A percentile compares a stretch with the other conserved stretches of the same genome.
phyloP scores from a whole-genome alignment of 306 rosid genomes.

The Arachis stenosperma region DNA sequence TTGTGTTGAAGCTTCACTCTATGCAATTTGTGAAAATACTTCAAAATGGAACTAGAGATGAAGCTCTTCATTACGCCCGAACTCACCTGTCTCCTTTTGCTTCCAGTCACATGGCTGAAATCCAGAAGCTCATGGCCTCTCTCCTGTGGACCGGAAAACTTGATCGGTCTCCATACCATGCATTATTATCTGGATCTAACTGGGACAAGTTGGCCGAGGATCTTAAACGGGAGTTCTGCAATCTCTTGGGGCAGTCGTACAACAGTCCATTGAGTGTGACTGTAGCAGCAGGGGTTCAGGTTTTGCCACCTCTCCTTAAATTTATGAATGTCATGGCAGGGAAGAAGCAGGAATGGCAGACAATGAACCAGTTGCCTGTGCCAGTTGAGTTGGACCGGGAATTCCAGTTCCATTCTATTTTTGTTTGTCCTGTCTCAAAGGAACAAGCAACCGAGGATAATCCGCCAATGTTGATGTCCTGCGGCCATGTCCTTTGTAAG shows the following conservation, averaged over 20 bases:
- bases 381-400: conserved; percentile 78
- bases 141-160: conserved; percentile 86
- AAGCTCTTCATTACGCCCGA: conserved; percentile 74
- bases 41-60: conserved; percentile 63
- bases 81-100: conserved; percentile 67
- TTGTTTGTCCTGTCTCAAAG: conserved; percentile 96
- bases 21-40: conserved; percentile 69
- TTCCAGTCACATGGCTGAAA: conserved; percentile 56
- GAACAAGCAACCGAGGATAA: conserved; percentile 86
- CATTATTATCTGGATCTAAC: conserved; percentile 60
- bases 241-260: conserved; percentile 74
- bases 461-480: conserved; percentile 88
- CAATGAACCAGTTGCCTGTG: conserved; percentile 79
- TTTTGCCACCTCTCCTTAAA: conserved; percentile 71
- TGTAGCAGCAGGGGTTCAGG: conserved; percentile 79
- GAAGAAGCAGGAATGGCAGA: conserved; percentile 91
- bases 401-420: conserved; percentile 91
- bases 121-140: conserved; percentile 81
- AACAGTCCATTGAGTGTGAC: conserved; percentile 84
- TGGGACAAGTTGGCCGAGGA: conserved; percentile 77
- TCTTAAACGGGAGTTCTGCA: conserved; percentile 86
- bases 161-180: conserved; percentile 71
- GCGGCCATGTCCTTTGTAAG: conserved; percentile 96
- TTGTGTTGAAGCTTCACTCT: conserved; percentile 74
- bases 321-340: conserved; percentile 84